phyloP scores from a whole-genome alignment of 768 basidiomycete genomes.

The Gyrodon lividus region DNA sequence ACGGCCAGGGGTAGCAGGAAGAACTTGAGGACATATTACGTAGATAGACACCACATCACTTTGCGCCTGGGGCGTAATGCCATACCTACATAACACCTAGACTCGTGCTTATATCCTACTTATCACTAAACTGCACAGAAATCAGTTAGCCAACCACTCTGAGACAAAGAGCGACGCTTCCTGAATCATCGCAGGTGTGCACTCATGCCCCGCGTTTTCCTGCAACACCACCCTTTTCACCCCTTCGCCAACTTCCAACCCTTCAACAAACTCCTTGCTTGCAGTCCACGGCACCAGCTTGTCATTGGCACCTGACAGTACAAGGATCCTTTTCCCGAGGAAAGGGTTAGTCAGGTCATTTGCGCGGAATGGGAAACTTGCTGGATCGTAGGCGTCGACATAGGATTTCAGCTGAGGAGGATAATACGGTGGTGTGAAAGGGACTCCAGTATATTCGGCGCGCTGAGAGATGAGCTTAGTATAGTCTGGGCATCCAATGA shows the following conservation, averaged over 20 bases:
- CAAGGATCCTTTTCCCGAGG: constrained; percentile 68
- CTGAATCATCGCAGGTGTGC: constrained; percentile 58
- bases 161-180: constrained; percentile 36
- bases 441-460: constrained; percentile 45
- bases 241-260: constrained; percentile 55
- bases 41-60: background rate
- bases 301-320: constrained; percentile 67
- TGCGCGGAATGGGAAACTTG: constrained; percentile 39
- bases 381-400: constrained; percentile 49
- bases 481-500: constrained; percentile 75
- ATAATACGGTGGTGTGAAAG: constrained; percentile 51
- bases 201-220: constrained; percentile 59
- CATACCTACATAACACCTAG: background rate
- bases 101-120: constrained; percentile 2
- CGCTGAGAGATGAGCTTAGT: constrained; percentile 53
- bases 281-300: constrained; percentile 64
- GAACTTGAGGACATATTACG: background rate
- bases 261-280: constrained; percentile 54
- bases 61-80: background rate
- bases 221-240: constrained; percentile 56
- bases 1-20: constrained; percentile 27
- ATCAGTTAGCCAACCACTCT: constrained; percentile 24
- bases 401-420: constrained; percentile 52
- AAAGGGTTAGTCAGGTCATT: constrained; percentile 53
- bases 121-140: background rate